A percentile compares a stretch with the other conserved stretches of the same genome.
phyloP scores from a whole-genome alignment of 306 rosid genomes.

The Datisca glomerata region DNA sequence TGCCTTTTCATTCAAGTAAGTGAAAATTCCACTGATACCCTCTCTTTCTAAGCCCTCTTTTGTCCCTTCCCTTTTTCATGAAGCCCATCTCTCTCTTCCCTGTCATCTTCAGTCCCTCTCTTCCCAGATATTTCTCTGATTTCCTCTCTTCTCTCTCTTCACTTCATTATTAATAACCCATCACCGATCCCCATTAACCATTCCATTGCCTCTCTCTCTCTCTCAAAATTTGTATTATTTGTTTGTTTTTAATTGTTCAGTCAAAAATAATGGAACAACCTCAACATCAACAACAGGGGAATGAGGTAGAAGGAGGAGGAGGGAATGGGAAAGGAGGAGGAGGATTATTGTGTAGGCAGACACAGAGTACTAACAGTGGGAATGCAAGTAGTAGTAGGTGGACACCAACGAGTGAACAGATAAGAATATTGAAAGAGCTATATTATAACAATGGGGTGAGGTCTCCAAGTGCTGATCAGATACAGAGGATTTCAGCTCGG shows the following conservation, averaged over 20 bases:
- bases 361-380: too few species aligned
- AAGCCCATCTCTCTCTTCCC: slow-evolving; percentile 9
- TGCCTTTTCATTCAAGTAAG: slow-evolving; percentile 54
- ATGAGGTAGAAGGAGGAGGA: slow-evolving; percentile 20
- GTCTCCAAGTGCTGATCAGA: slow-evolving; percentile 92
- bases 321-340: slow-evolving; percentile 25
- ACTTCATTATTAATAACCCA: neutral
- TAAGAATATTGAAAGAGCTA: slow-evolving; percentile 81
- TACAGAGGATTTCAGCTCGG: slow-evolving; percentile 90
- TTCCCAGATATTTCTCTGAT: slow-evolving; percentile 60
- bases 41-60: slow-evolving; percentile 70
- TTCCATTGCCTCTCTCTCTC: slow-evolving; percentile 7
- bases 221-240: neutral
- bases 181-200: slow-evolving; percentile 23
- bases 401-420: slow-evolving; percentile 95
- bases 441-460: slow-evolving; percentile 88
- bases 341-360: slow-evolving; percentile 63
- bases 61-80: slow-evolving; percentile 90
- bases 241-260: neutral
- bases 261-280: slow-evolving; percentile 19
- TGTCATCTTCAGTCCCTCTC: slow-evolving; percentile 7
- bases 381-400: slow-evolving; percentile 78
- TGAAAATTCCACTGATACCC: slow-evolving; percentile 32
- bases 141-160: slow-evolving; percentile 22
- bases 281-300: slow-evolving; percentile 14